Base-by-base conservation (phyloP, 805 yeast species). In the Yarrowia phangngaensis region DNA sequence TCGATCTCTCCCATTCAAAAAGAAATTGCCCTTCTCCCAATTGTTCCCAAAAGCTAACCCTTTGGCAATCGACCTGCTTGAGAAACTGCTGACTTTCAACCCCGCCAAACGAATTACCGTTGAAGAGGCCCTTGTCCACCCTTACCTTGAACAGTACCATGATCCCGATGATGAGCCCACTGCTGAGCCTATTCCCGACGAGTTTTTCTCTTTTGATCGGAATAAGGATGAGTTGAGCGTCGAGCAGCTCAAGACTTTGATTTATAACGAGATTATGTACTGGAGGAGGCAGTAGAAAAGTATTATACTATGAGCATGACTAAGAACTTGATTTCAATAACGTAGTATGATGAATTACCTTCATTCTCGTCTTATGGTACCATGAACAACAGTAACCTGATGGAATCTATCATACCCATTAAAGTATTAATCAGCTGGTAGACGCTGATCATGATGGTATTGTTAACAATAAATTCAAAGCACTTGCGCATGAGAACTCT, bases 91-190 rank as follows among this genome's bases (percentile, higher is more conserved):
- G 35, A 76, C 84, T 1, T 90, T 90, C 64, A 86, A 88, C 59
- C 97, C 97, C 2, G 66, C 73, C 9, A 79, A 82, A 59, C 73
- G 97, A 60, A 82, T 89, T 53, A 78, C 89, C 2, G 97, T 88
- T 3, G 82, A 74, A 47, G 82, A 84, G 53, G 96, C 97, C 0
- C 72, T 90, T 38, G 68, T 74, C 55, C 97, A 90, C 62, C 95
- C 95, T 2, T 90, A 90, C 64, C 70, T 90, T 48, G 68, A 73
- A 43, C 75, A 84, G n/a, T 90, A 90, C 66, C 97, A 90, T 64
- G 97, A 90, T 60, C 95, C 96, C 3, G 78, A 76, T 49, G 97
- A 90, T 63, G 97, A 90, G 66, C 97, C 97, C 0, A 72, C 72
- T 28, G 88, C 92, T 26, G 78, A 79, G 14, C 84, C 88, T 40